phyloP scores from a whole-genome alignment of 2,329 filamentous ascomycete genomes.

The Diaporthe capsici region DNA sequence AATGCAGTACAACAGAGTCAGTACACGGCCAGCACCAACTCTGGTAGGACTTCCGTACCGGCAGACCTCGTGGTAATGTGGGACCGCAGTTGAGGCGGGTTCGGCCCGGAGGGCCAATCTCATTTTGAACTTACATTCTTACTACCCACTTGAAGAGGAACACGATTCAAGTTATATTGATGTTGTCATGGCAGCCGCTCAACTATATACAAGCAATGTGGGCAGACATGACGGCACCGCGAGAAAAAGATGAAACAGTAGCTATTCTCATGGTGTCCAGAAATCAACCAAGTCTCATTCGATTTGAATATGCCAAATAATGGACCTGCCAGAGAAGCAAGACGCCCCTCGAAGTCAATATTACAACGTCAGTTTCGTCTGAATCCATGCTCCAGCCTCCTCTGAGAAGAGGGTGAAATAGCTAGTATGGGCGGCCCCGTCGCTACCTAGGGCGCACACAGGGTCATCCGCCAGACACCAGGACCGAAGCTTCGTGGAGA shows the following conservation, averaged over 20 bases:
- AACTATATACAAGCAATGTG: not conserved
- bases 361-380: conserved; percentile 32
- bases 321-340: not conserved
- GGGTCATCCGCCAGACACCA: conserved; percentile 56
- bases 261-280: not conserved
- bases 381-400: conserved; percentile 44
- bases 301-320: too few relatives aligned
- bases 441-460: conserved; percentile 55
- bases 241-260: not conserved
- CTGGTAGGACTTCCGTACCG: not conserved
- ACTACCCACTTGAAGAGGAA: not conserved
- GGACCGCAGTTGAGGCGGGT: not conserved
- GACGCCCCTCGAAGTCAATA: not conserved
- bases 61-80: not conserved
- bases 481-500: conserved; percentile 47
- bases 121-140: not conserved
- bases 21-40: not conserved
- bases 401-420: conserved; percentile 53
- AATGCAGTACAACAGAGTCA: not conserved
- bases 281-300: not conserved
- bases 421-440: conserved; percentile 52
- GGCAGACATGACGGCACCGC: not conserved
- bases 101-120: not conserved
- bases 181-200: not conserved
- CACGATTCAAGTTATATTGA: not conserved